Conservation (phyloP, 1,284 basidiomycete species). For the Schizophyllum amplum region DNA sequence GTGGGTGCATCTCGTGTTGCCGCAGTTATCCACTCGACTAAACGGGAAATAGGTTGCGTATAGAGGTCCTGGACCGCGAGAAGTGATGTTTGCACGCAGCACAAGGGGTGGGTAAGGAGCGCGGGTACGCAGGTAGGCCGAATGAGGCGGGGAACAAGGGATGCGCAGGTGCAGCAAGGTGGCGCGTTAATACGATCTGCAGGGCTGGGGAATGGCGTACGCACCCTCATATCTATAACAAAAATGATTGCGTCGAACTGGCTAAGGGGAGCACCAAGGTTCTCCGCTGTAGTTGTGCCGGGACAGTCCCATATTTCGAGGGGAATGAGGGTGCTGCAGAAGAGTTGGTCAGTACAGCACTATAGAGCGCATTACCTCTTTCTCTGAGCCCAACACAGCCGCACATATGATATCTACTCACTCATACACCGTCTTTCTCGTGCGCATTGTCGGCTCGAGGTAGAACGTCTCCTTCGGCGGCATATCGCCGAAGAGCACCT, state of each 20-base stretch:
- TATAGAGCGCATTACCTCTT: too few species aligned
- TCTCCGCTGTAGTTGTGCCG: constrained; percentile 72
- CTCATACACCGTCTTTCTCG: constrained; percentile 76
- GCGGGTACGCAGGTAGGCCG: neutral
- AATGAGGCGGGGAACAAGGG: neutral
- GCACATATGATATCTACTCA: constrained; percentile 32
- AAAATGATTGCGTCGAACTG: constrained; percentile 83
- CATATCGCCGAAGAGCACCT: constrained; percentile 85
- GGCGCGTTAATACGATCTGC: too few species aligned
- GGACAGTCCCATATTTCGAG: constrained; percentile 97
- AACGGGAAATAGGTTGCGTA: constrained; percentile 70
- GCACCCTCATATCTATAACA: constrained; percentile 93
- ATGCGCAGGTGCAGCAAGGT: too few species aligned
- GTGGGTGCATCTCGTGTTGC: constrained; percentile 71
- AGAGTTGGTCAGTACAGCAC: neutral
- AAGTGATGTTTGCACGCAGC: neutral
- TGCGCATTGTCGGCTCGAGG: constrained; percentile 79
- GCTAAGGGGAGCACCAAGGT: constrained; percentile 62
- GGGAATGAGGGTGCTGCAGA: constrained; percentile 76
- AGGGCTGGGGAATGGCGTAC: constrained; percentile 17
- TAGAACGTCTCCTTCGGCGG: constrained; percentile 86
- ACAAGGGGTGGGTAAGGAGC: constrained; percentile 1
- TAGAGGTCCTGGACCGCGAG: constrained; percentile 45
- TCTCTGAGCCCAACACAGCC: too few species aligned
- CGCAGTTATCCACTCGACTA: constrained; percentile 70